Evolutionary conservation across 495 filamentous ascomycete species (phyloP), one percentile per base, ranked within the genome.

Genomic region (Trichocladium antarcticum): DNA sequence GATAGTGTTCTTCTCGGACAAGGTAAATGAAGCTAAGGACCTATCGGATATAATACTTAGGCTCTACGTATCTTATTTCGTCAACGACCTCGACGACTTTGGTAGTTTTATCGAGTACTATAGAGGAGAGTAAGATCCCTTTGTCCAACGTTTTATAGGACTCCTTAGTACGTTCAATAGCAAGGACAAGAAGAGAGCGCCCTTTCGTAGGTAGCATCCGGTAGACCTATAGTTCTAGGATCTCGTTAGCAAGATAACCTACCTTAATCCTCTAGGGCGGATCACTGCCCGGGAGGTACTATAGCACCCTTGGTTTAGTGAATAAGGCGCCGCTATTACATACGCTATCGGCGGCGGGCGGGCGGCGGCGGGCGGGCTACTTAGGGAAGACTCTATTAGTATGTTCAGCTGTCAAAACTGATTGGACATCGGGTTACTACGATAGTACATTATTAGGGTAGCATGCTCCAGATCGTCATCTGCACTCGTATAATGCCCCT

Each of bases 261-360:
- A 32, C 43, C 32, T 45, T 3, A n/a, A 37, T 28, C 43, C 43
- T 8, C 12, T 5, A 32, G 31, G 43, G 32, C 32, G 32, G 32
- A 45, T 45, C 31, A 45, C 32, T 11, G 43, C 43, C 20, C 31
- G 32, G 43, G 43, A 45, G 43, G 43, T 19, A 28, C 21, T 45
- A 8, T 20, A 45, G 43, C 43, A 45, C 32, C 32, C 43, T 21
- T 44, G 29, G 29, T 44, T 44, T 15, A 41, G 21, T 27, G 38
- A 41, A 15, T 41, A 41, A 41, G 21, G 37, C 24, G 24, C 8
- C 24, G 8, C 24, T 27, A 27, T 27, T 27, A 8, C 24, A 8
- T 8, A 27, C 24, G 24, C 8, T 27, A 8, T 27, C 24, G 8
- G 24, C 8, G 8, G 24, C 24, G 24, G 24, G 3, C 24, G 24